Evolutionary conservation across 2,329 filamentous ascomycete genomes (phyloP).

Genomic region (Talaromyces sp.): DNA sequence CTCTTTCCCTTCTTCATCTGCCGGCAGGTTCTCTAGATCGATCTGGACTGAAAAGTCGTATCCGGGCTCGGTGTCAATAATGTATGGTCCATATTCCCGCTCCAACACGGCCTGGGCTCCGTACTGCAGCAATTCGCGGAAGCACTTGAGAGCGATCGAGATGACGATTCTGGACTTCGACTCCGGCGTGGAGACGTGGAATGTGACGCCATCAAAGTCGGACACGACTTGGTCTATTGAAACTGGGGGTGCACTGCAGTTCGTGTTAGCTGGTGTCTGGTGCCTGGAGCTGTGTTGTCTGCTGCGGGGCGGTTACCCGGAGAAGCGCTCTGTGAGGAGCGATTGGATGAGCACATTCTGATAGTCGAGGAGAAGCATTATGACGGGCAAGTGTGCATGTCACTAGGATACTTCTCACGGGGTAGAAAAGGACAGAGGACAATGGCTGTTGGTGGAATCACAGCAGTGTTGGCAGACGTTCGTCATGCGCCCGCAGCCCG

Average conservation of each 20-base stretch:
- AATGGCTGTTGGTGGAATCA: constrained; percentile 3
- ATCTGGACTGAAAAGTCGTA: constrained; percentile 95
- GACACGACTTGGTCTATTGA: constrained; percentile 98
- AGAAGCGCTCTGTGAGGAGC: constrained; percentile 90
- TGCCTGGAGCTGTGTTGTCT: constrained; percentile 22
- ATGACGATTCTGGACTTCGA: constrained; percentile 90
- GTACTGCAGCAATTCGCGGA: constrained; percentile 83
- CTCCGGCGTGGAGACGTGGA: constrained; percentile 96
- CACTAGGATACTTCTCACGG: constrained; percentile 6
- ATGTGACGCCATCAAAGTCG: constrained; percentile 98
- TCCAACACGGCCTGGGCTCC: constrained; percentile 87
- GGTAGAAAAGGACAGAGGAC: not conserved
- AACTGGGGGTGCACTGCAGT: constrained; percentile 67
- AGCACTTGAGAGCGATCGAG: constrained; percentile 94
- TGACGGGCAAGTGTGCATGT: constrained; percentile 18
- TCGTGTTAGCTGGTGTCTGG: constrained; percentile 34
- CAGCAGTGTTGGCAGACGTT: constrained; percentile 2
- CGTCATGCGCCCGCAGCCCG: constrained; percentile 10
- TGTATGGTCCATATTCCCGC: constrained; percentile 90
- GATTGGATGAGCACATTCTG: constrained; percentile 98
- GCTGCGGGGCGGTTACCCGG: constrained; percentile 54
- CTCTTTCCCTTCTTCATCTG: constrained; percentile 77
- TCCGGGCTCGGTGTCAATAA: constrained; percentile 77
- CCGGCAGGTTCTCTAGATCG: constrained; percentile 81
- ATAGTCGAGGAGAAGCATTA: constrained; percentile 92